These are phyloP conservation scores for Debaryomyces coudertii DNA, from an alignment of 1,139 yeast genomes.

Conservation along the genomic window DNA sequence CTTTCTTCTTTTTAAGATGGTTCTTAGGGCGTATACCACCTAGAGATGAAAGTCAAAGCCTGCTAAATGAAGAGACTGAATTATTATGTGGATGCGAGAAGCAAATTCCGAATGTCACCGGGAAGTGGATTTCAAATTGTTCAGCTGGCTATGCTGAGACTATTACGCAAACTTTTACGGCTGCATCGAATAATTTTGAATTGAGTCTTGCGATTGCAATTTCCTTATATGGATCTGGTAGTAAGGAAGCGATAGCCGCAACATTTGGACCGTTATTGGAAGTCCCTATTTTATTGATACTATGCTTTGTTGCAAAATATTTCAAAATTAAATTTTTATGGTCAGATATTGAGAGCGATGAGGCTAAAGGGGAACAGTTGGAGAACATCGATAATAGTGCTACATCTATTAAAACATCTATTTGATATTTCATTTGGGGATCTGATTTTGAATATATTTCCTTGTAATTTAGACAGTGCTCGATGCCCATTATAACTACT, in stretches of 20 bases:
- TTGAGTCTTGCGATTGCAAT: slow-evolving; percentile 58
- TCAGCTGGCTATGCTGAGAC: slow-evolving; percentile 45
- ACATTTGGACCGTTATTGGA: slow-evolving; percentile 63
- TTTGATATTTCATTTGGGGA: too few species aligned
- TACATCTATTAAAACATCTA: too few species aligned
- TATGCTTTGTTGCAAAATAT: slow-evolving; percentile 46
- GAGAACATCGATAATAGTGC: too few species aligned
- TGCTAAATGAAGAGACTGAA: slow-evolving; percentile 10
- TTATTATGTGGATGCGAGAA: slow-evolving; percentile 45
- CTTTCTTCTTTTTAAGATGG: slow-evolving; percentile 43
- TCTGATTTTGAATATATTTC: too few species aligned
- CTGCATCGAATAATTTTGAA: slow-evolving; percentile 59
- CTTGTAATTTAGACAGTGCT: too few species aligned
- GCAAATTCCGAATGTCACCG: slow-evolving; percentile 17
- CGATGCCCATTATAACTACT: too few species aligned
- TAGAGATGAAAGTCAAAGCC: slow-evolving; percentile 7
- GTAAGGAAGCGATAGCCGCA: slow-evolving; percentile 60
- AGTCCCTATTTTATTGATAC: slow-evolving; percentile 51
- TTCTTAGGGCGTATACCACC: slow-evolving; percentile 17
- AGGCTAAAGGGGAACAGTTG: neutral
- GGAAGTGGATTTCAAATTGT: slow-evolving; percentile 30
- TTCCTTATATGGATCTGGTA: slow-evolving; percentile 54
- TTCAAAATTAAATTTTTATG: slow-evolving; percentile 29
- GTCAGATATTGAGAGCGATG: slow-evolving; percentile 20
- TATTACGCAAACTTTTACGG: slow-evolving; percentile 58